A percentile compares a stretch with the other conserved stretches of the same genome.
phyloP scores from a whole-genome alignment of 345 rosid genomes.

The Excoecaria cochinchinensis region DNA sequence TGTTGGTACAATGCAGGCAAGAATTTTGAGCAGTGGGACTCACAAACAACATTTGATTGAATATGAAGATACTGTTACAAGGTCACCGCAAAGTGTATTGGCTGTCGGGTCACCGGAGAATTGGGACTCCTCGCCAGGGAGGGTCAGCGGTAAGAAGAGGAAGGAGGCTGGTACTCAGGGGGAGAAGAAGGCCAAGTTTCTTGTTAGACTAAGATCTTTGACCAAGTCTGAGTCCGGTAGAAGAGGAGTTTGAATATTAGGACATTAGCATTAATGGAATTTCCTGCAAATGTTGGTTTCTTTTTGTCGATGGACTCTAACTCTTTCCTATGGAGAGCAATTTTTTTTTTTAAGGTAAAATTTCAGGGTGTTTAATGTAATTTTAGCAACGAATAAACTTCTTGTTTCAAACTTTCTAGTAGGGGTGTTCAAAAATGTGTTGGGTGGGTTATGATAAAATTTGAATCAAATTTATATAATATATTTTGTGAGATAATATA shows the following conservation, averaged over 20 bases:
- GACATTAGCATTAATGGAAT: not conserved
- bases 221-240: constrained; percentile 45
- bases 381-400: not conserved
- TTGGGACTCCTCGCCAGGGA: constrained; percentile 38
- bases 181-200: constrained; percentile 31
- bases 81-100: constrained; percentile 46
- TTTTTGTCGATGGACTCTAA: not conserved
- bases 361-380: not conserved
- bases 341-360: not conserved
- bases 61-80: constrained; percentile 28
- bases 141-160: constrained; percentile 29
- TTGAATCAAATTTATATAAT: no score
- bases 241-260: constrained; percentile 18
- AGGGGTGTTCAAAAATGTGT: no score
- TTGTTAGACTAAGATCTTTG: constrained; percentile 42
- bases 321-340: not conserved
- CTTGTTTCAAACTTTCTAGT: no score
- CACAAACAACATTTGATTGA: constrained; percentile 20
- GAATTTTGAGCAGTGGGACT: constrained; percentile 20
- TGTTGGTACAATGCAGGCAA: constrained; percentile 38
- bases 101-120: constrained; percentile 37
- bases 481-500: no score
- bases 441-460: no score
- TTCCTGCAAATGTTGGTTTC: constrained; percentile 1
- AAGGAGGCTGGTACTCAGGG: constrained; percentile 14